Conservation (phyloP, 305 asterid genomes). For the Fraxinus velutina region DNA sequence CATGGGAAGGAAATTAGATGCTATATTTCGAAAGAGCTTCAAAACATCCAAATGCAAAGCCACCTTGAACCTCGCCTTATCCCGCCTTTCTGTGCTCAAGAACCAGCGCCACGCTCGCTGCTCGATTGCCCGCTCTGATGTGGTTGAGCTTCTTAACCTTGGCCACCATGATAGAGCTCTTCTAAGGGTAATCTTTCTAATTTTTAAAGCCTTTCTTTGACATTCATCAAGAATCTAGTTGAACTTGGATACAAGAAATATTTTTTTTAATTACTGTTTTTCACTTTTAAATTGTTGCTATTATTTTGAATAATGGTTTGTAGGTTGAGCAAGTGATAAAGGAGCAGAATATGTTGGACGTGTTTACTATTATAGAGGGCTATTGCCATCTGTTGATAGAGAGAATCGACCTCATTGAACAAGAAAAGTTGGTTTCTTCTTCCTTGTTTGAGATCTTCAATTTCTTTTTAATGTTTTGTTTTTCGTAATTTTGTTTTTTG, state of each 20-base stretch:
- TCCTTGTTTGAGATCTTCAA: not conserved
- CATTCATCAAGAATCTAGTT: not conserved
- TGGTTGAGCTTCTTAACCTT: slow-evolving; percentile 53
- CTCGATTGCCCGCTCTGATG: slow-evolving; percentile 62
- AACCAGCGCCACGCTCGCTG: slow-evolving; percentile 69
- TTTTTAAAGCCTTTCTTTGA: not conserved
- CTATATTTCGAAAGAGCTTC: slow-evolving; percentile 46
- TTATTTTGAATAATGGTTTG: not conserved
- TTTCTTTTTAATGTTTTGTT: not conserved
- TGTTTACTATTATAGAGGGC: slow-evolving; percentile 54
- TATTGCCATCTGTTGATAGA: slow-evolving; percentile 60
- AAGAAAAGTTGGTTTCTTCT: slow-evolving; percentile 43
- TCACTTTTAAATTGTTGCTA: not conserved
- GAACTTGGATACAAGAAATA: not conserved
- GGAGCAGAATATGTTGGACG: slow-evolving; percentile 88
- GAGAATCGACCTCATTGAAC: slow-evolving; percentile 57
- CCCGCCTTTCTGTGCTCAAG: slow-evolving; percentile 62
- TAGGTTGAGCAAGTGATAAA: slow-evolving; percentile 87
- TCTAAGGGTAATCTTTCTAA: slow-evolving; percentile 45
- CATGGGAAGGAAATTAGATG: slow-evolving; percentile 70
- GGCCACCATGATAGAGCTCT: slow-evolving; percentile 70
- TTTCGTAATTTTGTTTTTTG: not conserved
- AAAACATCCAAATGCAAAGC: slow-evolving; percentile 42
- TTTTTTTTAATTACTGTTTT: not conserved
- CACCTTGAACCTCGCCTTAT: slow-evolving; percentile 47